A percentile compares a stretch with the other conserved stretches of the same genome.
Evolutionary conservation across 2,329 filamentous ascomycete genomes (phyloP).

Genomic region (Chrysoporthe cubensis): DNA sequence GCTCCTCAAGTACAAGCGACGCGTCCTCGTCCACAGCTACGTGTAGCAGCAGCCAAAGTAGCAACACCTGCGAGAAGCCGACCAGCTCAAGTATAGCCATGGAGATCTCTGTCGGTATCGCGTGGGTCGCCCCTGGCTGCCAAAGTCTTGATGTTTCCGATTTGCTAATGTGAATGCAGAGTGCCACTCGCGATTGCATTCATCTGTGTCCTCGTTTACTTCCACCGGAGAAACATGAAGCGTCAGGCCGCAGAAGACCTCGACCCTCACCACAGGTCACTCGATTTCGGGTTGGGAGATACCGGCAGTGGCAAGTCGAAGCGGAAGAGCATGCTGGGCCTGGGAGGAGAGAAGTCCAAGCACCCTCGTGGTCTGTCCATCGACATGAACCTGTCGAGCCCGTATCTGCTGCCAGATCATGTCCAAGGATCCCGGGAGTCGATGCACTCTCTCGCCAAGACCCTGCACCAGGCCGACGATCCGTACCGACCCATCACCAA

Average conservation of each 20-base stretch:
- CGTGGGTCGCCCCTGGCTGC: conserved; percentile 17
- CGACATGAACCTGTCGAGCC: conserved; percentile 76
- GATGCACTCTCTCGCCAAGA: conserved; percentile 80
- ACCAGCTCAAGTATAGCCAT: conserved; percentile 19
- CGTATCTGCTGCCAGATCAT: conserved; percentile 89
- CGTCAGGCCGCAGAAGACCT: conserved; percentile 77
- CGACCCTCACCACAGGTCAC: conserved; percentile 83
- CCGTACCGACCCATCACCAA: conserved; percentile 72
- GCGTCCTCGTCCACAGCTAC: conserved; percentile 4
- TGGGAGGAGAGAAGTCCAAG: conserved; percentile 60
- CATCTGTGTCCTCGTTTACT: conserved; percentile 68
- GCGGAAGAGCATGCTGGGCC: conserved; percentile 53
- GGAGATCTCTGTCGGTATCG: conserved; percentile 24
- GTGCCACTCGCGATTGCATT: conserved; percentile 63
- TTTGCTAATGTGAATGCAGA: conserved; percentile 50
- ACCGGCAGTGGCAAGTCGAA: conserved; percentile 43
- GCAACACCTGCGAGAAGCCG: conserved; percentile 29
- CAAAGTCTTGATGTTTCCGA: neutral
- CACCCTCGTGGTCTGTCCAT: conserved; percentile 65
- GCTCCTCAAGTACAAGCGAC: conserved; percentile 31
- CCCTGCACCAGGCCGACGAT: conserved; percentile 75
- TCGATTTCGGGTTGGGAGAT: conserved; percentile 76
- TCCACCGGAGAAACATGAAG: conserved; percentile 78
- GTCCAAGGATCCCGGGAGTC: conserved; percentile 82
- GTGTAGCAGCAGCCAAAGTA: conserved; percentile 19